A percentile compares a stretch with the other conserved stretches of the same genome.
These are phyloP conservation scores for Sapria himalayana DNA, from an alignment of 345 rosid genomes.

Conservation along the genomic window DNA sequence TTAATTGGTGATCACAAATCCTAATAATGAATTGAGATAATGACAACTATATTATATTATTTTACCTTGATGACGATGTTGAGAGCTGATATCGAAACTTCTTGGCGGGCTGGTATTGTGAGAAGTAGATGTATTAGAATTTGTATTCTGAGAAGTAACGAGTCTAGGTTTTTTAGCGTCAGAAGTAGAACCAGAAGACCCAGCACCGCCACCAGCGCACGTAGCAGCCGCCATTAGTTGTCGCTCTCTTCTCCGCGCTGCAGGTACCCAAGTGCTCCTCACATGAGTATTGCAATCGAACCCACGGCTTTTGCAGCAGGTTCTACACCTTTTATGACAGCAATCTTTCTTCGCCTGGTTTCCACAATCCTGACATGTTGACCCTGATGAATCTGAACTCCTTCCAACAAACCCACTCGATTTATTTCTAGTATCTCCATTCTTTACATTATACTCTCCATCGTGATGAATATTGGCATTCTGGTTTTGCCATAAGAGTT, in stretches of 20 bases:
- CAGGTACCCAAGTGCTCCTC: slow-evolving; percentile 98
- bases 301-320: slow-evolving; percentile 90
- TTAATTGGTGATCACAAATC: no score
- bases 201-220: slow-evolving; percentile 18
- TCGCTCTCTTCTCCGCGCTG: slow-evolving; percentile 73
- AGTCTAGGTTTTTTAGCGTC: slow-evolving; percentile 75
- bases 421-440: slow-evolving; percentile 9
- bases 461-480: slow-evolving; percentile 9
- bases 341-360: slow-evolving; percentile 98
- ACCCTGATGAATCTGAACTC: slow-evolving; percentile 24
- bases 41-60: not conserved
- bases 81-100: slow-evolving; percentile 80
- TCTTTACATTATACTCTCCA: slow-evolving; percentile 19
- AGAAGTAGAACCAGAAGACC: slow-evolving; percentile 61
- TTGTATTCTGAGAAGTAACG: slow-evolving; percentile 34
- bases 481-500: slow-evolving; percentile 58
- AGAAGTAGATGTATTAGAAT: slow-evolving; percentile 76
- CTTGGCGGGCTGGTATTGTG: slow-evolving; percentile 76
- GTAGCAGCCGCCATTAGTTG: slow-evolving; percentile 28
- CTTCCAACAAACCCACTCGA: slow-evolving; percentile 13
- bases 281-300: slow-evolving; percentile 83
- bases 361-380: slow-evolving; percentile 94
- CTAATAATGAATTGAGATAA: not conserved
- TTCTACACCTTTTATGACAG: slow-evolving; percentile 60
- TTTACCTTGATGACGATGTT: slow-evolving; percentile 71